Conservation (phyloP, 176 grass and related monocot genomes). For the Musa beccarii region DNA sequence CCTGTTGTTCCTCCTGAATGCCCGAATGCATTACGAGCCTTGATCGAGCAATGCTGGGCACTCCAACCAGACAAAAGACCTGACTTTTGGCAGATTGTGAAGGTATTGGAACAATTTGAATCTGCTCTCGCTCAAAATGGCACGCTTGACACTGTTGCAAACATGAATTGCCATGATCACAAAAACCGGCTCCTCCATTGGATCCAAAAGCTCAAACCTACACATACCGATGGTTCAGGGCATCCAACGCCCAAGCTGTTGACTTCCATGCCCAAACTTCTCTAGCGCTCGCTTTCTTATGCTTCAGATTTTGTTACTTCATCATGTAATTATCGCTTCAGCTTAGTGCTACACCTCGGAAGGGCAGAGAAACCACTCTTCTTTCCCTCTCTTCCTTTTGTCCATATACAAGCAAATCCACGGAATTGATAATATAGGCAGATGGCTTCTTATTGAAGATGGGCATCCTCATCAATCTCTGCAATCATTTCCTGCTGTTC, state of each 20-base stretch:
- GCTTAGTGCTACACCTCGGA: not conserved
- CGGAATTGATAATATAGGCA: not conserved
- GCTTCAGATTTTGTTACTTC: not conserved
- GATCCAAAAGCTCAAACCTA: conserved; percentile 11
- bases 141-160: not conserved
- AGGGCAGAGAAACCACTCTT: no score
- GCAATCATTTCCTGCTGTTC: no score
- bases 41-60: conserved; percentile 13
- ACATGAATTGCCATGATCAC: conserved; percentile 3
- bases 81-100: conserved; percentile 13
- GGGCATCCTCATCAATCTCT: no score
- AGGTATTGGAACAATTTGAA: conserved; percentile 15
- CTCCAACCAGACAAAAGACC: conserved; percentile 1
- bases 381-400: not conserved
- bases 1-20: not conserved
- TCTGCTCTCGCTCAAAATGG: not conserved
- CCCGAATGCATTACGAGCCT: not conserved
- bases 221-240: not conserved
- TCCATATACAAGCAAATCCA: not conserved
- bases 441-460: not conserved
- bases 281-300: not conserved
- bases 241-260: not conserved
- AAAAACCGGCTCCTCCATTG: conserved; percentile 8
- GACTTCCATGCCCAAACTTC: conserved; percentile 2
- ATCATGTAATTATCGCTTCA: not conserved